A percentile compares a stretch with the other conserved stretches of the same genome.
Conservation (phyloP, 148 eudicot species). For the Vaccinium vitisidaea region DNA sequence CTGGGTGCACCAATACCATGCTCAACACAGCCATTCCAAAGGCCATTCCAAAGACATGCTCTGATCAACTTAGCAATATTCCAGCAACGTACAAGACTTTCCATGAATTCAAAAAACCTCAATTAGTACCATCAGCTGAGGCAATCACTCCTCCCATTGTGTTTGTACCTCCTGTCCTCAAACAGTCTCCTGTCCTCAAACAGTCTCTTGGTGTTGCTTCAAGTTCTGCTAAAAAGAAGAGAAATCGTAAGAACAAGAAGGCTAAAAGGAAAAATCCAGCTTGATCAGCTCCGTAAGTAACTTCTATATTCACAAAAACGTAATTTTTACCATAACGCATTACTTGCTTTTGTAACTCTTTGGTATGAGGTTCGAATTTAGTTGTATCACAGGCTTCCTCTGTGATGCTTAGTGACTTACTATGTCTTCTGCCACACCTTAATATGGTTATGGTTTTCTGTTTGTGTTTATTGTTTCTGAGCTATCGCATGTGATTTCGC, state of each 20-base stretch:
- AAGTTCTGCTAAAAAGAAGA: conserved; percentile 31
- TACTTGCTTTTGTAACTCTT: background rate
- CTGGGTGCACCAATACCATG: conserved; percentile 12
- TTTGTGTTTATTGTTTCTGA: background rate
- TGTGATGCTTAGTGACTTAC: background rate
- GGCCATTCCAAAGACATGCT: conserved; percentile 13
- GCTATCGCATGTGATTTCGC: background rate
- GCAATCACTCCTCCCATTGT: conserved; percentile 21
- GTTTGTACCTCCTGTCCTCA: conserved; percentile 31
- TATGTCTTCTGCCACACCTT: background rate
- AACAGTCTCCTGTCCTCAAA: conserved; percentile 18
- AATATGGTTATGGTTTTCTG: background rate
- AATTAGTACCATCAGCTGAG: conserved; percentile 20
- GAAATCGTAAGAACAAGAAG: conserved; percentile 32
- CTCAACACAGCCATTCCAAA: conserved; percentile 13
- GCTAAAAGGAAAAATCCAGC: conserved; percentile 33
- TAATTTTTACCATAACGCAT: background rate
- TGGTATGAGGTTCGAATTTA: background rate
- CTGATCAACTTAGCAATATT: conserved; percentile 6
- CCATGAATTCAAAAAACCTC: conserved; percentile 34
- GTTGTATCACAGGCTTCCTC: background rate
- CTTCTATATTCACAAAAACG: background rate
- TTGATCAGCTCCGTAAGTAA: conserved; percentile 27
- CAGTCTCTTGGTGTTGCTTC: conserved; percentile 20
- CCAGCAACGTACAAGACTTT: conserved; percentile 18